phyloP scores from a whole-genome alignment of 1,284 basidiomycete genomes.

The Pseudozyma sp. region DNA sequence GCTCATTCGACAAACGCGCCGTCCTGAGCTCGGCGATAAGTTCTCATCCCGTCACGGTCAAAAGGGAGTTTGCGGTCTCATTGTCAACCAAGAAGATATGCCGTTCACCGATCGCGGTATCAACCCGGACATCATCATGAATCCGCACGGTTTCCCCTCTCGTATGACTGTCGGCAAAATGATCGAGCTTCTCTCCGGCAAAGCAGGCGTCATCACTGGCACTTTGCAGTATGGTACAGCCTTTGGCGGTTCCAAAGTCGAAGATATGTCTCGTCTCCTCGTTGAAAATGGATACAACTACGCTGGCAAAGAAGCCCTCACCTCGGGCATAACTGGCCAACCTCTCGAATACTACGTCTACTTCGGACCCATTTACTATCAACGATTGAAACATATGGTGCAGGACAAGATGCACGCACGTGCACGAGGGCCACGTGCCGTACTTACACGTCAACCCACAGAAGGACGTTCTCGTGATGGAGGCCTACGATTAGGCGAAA shows the following conservation, averaged over 20 bases:
- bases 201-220: conserved; percentile 81
- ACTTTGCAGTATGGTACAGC: conserved; percentile 91
- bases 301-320: conserved; percentile 97
- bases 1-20: conserved; percentile 94
- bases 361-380: conserved; percentile 99
- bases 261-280: conserved; percentile 95
- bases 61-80: conserved; percentile 98
- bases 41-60: conserved; percentile 98
- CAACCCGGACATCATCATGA: conserved; percentile 98
- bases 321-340: conserved; percentile 96
- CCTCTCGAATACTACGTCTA: conserved; percentile 96
- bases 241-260: conserved; percentile 98
- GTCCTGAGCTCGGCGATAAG: conserved; percentile 97
- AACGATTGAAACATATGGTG: conserved; percentile 74
- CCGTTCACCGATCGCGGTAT: conserved; percentile 99
- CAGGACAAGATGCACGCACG: conserved; percentile 99
- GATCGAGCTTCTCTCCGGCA: conserved; percentile 95
- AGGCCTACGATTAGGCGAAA: conserved; percentile 95
- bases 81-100: conserved; percentile 99
- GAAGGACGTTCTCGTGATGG: conserved; percentile 98
- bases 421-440: conserved; percentile 89
- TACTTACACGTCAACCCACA: conserved; percentile 95
- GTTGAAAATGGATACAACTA: conserved; percentile 97
- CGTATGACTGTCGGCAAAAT: conserved; percentile 99
- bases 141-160: conserved; percentile 98